Base-by-base conservation (phyloP, 176 grass and related monocot species). In the Otatea glauca region DNA sequence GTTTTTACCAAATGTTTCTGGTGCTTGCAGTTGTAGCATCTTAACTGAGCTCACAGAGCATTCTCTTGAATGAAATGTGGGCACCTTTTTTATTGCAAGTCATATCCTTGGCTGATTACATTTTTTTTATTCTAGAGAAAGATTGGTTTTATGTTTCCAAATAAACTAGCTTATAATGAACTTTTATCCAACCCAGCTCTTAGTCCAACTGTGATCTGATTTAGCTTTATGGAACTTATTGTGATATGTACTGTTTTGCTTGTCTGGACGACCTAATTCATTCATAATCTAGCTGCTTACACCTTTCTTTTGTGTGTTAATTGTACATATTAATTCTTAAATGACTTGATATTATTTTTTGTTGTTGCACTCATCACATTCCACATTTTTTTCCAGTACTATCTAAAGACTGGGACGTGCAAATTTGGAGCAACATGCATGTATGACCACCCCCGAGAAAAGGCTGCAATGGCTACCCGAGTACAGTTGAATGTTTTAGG, bases 341-440 rank as follows among this genome's bases (percentile, higher is more conserved):
- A 66, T 38, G 50, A 68, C 13, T 60, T 58, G 50, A 2, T 27
- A 50, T 59, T 60, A 62, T 69, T 62, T 35, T 61, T 39, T 64
- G 42, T 59, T 74, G 11, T 75, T 50, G 6, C 15, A 68, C 8
- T 76, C 75, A 29, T 77, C 65, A 49, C 55, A 20, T 63, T 41
- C 32, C 39, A 21, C 53, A 51, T 77, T 85, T 10, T 61, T 83
- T 74, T 84, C 44, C 85, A 97, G 94, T 97, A 94, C 82, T 97
- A 92, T 88, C 87, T 97, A 76, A 97, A 94, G 87, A 97, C 94
- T 15, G 94, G 94, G 54, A 90, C 89, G 17, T 94, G 94, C 91
- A 97, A 94, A 90, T 97, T 97, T 86, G 94, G 94, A 90, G 87
- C 94, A 77, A 94, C 91, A 62, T 97, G 94, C 87, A 97, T 94